Percentiles rank a stretch among this genome's conserved stretches.
These are phyloP conservation scores for Helotiales sp. DNA, from an alignment of 2,329 filamentous ascomycete species.

Conservation along the genomic window DNA sequence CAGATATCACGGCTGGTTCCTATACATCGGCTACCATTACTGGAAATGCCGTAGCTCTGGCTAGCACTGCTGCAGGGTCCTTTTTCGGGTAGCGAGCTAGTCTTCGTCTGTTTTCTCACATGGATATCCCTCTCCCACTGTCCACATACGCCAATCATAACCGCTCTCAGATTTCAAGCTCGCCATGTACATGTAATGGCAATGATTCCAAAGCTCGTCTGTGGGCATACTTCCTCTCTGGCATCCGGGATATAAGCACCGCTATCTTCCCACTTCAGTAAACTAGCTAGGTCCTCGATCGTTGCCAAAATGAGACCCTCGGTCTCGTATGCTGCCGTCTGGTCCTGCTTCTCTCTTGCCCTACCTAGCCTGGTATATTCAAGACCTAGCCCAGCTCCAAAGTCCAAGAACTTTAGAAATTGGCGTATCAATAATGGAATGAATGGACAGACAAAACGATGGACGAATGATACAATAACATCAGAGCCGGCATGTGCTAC, in stretches of 20 bases:
- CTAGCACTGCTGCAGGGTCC: not conserved
- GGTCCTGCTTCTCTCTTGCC: not conserved
- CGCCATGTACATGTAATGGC: not conserved
- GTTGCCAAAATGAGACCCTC: not conserved
- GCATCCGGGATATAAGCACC: not conserved
- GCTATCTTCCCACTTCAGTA: not conserved
- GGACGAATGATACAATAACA: slow-evolving; percentile 1
- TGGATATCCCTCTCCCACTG: not conserved
- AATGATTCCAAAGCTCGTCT: too few relatives aligned
- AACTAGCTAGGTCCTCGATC: not conserved
- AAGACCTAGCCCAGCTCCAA: not conserved
- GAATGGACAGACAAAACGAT: slow-evolving; percentile 3
- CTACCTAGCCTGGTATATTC: not conserved
- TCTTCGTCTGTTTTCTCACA: not conserved
- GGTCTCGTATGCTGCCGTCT: not conserved
- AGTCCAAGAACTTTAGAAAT: slow-evolving; percentile 5
- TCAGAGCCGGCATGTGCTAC: not conserved
- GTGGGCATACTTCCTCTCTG: too few relatives aligned
- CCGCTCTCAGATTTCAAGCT: not conserved
- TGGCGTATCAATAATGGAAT: slow-evolving; percentile 7
- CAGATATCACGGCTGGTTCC: not conserved
- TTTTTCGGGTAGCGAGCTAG: not conserved
- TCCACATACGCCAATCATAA: not conserved
- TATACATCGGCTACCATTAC: not conserved
- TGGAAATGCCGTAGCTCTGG: not conserved